phyloP scores from a whole-genome alignment of 23 red algal species.

The Gracilaria domingensis region DNA sequence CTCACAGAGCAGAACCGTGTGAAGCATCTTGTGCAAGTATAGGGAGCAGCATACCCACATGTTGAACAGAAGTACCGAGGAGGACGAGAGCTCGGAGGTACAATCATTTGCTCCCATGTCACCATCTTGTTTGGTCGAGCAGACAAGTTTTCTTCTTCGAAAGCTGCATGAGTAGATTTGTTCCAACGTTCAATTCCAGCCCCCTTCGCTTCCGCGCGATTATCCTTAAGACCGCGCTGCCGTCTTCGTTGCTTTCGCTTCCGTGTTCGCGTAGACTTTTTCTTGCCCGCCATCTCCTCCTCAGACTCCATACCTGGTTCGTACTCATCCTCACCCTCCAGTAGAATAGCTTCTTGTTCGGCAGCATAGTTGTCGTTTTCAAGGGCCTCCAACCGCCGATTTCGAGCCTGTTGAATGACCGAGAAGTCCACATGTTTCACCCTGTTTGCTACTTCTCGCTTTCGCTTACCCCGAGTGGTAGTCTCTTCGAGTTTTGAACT shows the following conservation, averaged over 20 bases:
- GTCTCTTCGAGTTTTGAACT: not conserved
- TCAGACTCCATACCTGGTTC: slow-evolving; percentile 50
- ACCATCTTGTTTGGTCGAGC: slow-evolving; percentile 20
- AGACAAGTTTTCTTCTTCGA: slow-evolving; percentile 45
- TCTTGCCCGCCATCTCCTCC: slow-evolving; percentile 28
- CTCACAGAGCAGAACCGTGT: slow-evolving; percentile 53
- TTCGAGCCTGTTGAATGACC: slow-evolving; percentile 27
- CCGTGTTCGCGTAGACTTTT: not conserved
- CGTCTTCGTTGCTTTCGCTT: slow-evolving; percentile 9
- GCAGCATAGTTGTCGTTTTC: slow-evolving; percentile 66
- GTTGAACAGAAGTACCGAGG: slow-evolving; percentile 50
- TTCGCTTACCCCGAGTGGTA: slow-evolving; percentile 9
- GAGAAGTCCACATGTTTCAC: slow-evolving; percentile 32
- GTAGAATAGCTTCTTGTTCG: slow-evolving; percentile 37
- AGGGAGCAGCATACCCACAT: slow-evolving; percentile 49
- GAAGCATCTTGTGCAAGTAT: slow-evolving; percentile 65
- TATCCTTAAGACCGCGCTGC: slow-evolving; percentile 11
- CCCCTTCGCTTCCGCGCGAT: not conserved
- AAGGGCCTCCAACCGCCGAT: slow-evolving; percentile 37
- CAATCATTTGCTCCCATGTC: slow-evolving; percentile 29
- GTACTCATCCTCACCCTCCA: slow-evolving; percentile 57
- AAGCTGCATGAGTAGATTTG: slow-evolving; percentile 8
- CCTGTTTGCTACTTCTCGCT: slow-evolving; percentile 45
- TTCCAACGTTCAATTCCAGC: slow-evolving; percentile 51
- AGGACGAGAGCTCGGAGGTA: slow-evolving; percentile 30